phyloP scores from a whole-genome alignment of 805 yeast genomes.

The Teunomyces panamensis region DNA sequence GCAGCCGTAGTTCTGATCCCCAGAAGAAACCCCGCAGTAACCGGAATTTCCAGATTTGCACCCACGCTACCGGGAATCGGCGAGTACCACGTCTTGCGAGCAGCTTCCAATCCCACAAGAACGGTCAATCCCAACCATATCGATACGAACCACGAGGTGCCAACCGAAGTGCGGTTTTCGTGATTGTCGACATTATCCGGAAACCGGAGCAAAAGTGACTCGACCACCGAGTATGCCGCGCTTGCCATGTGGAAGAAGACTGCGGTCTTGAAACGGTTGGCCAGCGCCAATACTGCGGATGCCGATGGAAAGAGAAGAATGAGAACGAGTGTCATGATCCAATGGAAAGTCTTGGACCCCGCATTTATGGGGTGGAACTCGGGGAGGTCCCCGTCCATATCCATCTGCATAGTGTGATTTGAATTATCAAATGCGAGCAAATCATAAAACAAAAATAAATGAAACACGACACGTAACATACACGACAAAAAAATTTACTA shows the following conservation, averaged over 20 bases:
- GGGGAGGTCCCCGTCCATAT: constrained; percentile 25
- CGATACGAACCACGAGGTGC: constrained; percentile 63
- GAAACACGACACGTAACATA: no score
- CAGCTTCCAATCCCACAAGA: constrained; percentile 41
- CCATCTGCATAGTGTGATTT: constrained; percentile 11
- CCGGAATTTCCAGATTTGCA: background rate
- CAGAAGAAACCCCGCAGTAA: background rate
- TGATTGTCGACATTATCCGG: constrained; percentile 60
- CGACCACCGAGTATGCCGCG: constrained; percentile 52
- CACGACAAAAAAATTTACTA: no score
- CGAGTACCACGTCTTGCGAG: background rate
- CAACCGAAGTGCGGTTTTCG: constrained; percentile 65
- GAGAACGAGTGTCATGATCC: constrained; percentile 51
- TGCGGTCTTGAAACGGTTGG: constrained; percentile 46
- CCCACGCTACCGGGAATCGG: background rate
- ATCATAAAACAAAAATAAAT: no score
- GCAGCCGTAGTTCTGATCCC: constrained; percentile 12
- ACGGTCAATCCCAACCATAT: constrained; percentile 27
- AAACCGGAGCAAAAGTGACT: constrained; percentile 55
- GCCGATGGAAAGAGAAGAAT: constrained; percentile 57
- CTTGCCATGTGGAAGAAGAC: constrained; percentile 45
- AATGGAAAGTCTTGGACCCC: constrained; percentile 58
- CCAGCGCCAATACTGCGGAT: constrained; percentile 52
- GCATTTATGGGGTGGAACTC: constrained; percentile 48
- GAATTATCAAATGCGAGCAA: no score